These are phyloP conservation scores for Pyrus bretschneideri DNA, from an alignment of 306 rosid genomes.

Conservation along the genomic window DNA sequence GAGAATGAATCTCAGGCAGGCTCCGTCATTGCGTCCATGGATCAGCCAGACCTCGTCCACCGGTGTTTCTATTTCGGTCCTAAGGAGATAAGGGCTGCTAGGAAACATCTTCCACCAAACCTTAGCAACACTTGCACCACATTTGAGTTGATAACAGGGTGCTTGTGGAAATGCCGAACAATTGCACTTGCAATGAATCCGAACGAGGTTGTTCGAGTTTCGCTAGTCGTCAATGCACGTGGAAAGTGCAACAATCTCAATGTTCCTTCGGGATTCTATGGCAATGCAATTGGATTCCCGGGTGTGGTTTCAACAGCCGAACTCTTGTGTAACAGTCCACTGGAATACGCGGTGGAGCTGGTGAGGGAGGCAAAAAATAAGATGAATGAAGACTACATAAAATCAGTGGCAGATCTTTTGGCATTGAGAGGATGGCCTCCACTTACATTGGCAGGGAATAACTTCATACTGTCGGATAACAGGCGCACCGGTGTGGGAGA, in stretches of 20 bases:
- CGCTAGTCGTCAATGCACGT: neutral
- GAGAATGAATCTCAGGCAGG: neutral
- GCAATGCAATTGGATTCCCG: slow-evolving; percentile 8
- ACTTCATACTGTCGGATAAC: too few relatives aligned
- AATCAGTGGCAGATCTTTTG: too few relatives aligned
- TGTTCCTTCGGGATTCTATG: slow-evolving; percentile 22
- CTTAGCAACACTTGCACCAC: neutral
- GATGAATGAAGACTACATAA: too few relatives aligned
- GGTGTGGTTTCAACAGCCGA: neutral
- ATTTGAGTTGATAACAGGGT: slow-evolving; percentile 10
- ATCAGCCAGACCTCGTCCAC: neutral
- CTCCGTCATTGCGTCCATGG: neutral
- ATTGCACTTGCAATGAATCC: neutral
- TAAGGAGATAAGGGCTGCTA: neutral
- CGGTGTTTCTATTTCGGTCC: neutral
- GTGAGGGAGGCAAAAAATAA: too few relatives aligned
- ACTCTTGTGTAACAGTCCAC: neutral
- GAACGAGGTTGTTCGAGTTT: neutral
- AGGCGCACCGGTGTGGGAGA: too few relatives aligned
- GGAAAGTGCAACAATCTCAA: neutral
- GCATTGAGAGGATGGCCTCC: too few relatives aligned
- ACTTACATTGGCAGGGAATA: too few relatives aligned
- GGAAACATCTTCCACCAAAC: neutral
- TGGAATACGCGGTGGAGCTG: slow-evolving; percentile 3
- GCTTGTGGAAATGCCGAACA: slow-evolving; percentile 11